phyloP scores from a whole-genome alignment of 352 stramenopile species.

The Pythium rishiriense region DNA sequence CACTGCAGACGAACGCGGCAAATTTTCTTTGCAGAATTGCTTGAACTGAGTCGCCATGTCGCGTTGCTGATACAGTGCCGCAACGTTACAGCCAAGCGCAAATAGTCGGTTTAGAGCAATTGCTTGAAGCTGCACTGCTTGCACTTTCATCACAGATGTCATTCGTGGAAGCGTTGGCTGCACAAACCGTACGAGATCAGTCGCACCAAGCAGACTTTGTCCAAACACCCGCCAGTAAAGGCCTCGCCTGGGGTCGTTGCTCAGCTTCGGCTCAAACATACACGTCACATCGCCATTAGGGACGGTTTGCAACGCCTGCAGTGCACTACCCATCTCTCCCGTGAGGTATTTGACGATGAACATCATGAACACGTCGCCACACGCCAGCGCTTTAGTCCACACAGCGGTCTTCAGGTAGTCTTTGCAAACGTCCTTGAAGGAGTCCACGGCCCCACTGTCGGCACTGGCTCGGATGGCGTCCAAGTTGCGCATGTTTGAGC shows the following conservation, averaged over 20 bases:
- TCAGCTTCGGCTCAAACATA: constrained; percentile 39
- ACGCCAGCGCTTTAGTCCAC: constrained; percentile 42
- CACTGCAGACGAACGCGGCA: constrained; percentile 33
- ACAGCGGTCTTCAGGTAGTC: constrained; percentile 69
- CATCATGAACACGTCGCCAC: constrained; percentile 72
- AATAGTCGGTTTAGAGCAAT: constrained; percentile 52
- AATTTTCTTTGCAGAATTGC: constrained; percentile 53
- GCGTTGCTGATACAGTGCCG: constrained; percentile 61
- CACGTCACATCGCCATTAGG: constrained; percentile 57
- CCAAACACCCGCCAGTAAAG: constrained; percentile 80
- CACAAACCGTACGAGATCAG: constrained; percentile 67
- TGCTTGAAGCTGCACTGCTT: constrained; percentile 58
- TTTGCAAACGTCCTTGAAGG: constrained; percentile 37
- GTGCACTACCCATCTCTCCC: constrained; percentile 41
- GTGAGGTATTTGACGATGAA: constrained; percentile 75
- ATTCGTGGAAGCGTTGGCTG: constrained; percentile 49
- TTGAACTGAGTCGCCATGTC: constrained; percentile 51
- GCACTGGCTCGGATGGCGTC: constrained; percentile 16
- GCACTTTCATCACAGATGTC: constrained; percentile 47
- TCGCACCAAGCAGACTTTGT: constrained; percentile 66
- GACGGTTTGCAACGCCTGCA: constrained; percentile 53
- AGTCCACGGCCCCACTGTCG: constrained; percentile 15
- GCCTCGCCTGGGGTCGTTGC: constrained; percentile 3
- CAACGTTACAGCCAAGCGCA: constrained; percentile 46
- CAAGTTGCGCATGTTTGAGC: constrained; percentile 41